Conservation (phyloP, 2,329 filamentous ascomycete species). For the Cryphonectria parasitica region DNA sequence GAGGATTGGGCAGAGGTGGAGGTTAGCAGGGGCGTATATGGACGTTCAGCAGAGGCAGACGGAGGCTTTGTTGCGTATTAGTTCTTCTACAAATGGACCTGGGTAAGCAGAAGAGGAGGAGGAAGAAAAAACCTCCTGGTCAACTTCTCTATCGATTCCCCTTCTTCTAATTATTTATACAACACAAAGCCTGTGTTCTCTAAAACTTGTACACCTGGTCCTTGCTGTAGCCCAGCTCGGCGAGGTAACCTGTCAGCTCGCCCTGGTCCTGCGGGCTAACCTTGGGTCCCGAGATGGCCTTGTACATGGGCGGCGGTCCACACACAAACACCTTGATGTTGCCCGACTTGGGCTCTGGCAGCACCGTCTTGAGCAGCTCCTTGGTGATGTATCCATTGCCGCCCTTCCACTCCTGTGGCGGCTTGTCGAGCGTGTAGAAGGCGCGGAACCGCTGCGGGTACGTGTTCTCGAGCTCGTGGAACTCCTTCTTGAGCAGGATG, state of each 20-base stretch:
- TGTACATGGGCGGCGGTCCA: conserved; percentile 90
- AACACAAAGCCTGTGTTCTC: not conserved
- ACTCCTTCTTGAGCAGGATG: conserved; percentile 86
- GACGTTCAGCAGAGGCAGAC: conserved; percentile 36
- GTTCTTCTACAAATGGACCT: not conserved
- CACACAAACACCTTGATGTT: conserved; percentile 98
- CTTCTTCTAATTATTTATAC: conserved; percentile 6
- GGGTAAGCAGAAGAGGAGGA: not conserved
- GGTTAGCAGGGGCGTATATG: conserved; percentile 42
- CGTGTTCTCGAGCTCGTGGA: conserved; percentile 86
- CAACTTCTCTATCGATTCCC: not conserved
- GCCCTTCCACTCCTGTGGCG: conserved; percentile 75
- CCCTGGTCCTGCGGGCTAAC: conserved; percentile 92
- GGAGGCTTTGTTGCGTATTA: not conserved
- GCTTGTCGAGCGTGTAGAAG: conserved; percentile 91
- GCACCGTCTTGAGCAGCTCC: conserved; percentile 90
- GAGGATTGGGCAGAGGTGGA: conserved; percentile 40
- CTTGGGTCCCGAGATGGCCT: conserved; percentile 88
- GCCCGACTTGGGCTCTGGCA: conserved; percentile 87
- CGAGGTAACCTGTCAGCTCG: conserved; percentile 79
- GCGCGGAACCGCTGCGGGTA: conserved; percentile 94
- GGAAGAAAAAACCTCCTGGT: not conserved
- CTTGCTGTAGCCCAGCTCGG: conserved; percentile 73
- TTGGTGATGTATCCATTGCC: conserved; percentile 83
- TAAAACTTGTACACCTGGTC: conserved; percentile 98